Evolutionary conservation across 805 yeast species (phyloP).

Genomic region (Candida chilensis): DNA sequence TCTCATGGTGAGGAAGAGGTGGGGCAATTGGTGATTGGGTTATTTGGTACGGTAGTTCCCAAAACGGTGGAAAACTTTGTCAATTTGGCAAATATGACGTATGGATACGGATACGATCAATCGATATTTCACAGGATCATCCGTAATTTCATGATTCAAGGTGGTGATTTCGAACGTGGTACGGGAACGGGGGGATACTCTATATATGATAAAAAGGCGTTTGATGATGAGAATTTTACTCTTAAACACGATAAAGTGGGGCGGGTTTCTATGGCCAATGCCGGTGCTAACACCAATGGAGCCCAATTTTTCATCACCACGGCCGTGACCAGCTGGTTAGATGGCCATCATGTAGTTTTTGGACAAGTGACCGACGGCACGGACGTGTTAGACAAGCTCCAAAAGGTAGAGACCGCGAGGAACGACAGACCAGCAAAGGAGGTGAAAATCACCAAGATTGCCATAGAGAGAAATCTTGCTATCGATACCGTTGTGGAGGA

Average conservation of each 20-base stretch:
- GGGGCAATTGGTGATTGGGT: constrained; percentile 45
- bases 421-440: constrained; percentile 32
- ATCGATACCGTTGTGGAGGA: neutral
- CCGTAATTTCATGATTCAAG: constrained; percentile 71
- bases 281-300: constrained; percentile 49
- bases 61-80: constrained; percentile 53
- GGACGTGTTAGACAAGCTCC: constrained; percentile 53
- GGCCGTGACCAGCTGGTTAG: constrained; percentile 39
- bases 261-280: constrained; percentile 41
- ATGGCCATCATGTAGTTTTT: constrained; percentile 65
- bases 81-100: constrained; percentile 29
- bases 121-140: constrained; percentile 70
- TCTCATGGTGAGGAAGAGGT: constrained; percentile 15
- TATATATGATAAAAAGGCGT: constrained; percentile 56
- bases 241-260: constrained; percentile 38
- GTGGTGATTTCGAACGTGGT: constrained; percentile 69
- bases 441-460: constrained; percentile 22
- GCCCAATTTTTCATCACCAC: constrained; percentile 68
- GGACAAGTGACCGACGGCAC: constrained; percentile 69
- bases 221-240: constrained; percentile 64
- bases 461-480: constrained; percentile 1
- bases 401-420: constrained; percentile 36
- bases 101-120: constrained; percentile 38
- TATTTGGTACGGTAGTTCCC: constrained; percentile 62
- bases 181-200: constrained; percentile 75